phyloP scores from a whole-genome alignment of 2,329 filamentous ascomycete genomes.

The Fonsecaea multimorphosa region DNA sequence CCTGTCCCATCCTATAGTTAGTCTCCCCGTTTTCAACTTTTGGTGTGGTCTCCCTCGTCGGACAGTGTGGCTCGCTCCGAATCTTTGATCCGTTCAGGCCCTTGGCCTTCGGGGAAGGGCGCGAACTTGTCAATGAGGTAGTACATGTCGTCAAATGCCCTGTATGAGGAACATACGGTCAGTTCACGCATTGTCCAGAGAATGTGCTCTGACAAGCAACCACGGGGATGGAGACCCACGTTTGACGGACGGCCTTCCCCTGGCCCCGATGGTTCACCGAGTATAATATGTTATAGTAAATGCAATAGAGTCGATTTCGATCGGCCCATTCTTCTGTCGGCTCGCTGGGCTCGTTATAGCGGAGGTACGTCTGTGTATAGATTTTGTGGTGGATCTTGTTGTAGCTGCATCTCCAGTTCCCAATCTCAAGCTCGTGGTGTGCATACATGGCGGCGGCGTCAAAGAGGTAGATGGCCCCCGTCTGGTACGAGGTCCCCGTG shows the following conservation, averaged over 20 bases:
- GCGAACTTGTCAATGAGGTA: conserved; percentile 41
- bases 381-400: conserved; percentile 25
- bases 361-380: conserved; percentile 30
- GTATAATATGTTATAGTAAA: conserved; percentile 33
- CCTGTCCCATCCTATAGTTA: not conserved
- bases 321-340: conserved; percentile 35
- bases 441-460: conserved; percentile 50
- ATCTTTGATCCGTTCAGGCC: conserved; percentile 30
- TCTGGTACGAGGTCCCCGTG: conserved; percentile 43
- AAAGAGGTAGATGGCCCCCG: conserved; percentile 45
- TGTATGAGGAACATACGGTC: conserved; percentile 9
- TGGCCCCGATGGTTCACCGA: conserved; percentile 31
- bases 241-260: conserved; percentile 33
- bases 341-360: conserved; percentile 28
- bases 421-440: conserved; percentile 46
- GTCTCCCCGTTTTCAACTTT: not conserved
- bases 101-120: conserved; percentile 36
- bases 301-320: conserved; percentile 36
- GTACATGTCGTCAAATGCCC: conserved; percentile 41
- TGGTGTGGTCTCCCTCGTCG: conserved; percentile 34
- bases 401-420: conserved; percentile 30
- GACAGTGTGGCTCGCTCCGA: conserved; percentile 31
- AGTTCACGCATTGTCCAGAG: not conserved
- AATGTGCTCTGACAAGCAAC: not conserved
- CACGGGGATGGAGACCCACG: conserved; percentile 23